Evolutionary conservation across 1,139 yeast species (phyloP).

Genomic region (Blastobotrys aristatus): DNA sequence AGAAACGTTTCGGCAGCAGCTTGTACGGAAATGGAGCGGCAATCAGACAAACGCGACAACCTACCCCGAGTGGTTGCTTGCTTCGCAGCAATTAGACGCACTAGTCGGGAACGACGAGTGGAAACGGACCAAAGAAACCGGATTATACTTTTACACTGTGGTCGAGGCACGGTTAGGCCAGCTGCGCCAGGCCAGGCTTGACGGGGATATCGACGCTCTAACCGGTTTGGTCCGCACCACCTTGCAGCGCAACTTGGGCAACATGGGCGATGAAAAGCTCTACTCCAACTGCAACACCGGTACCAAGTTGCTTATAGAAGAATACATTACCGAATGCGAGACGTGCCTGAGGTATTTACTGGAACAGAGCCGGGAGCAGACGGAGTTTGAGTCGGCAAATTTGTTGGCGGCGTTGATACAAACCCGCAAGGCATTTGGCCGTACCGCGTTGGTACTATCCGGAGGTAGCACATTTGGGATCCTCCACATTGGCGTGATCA

Average conservation of each 20-base stretch:
- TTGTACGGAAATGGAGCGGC: not conserved
- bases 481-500: slow-evolving; percentile 86
- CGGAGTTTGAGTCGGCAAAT: slow-evolving; percentile 54
- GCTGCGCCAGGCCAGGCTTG: slow-evolving; percentile 53
- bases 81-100: slow-evolving; percentile 59
- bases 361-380: slow-evolving; percentile 30
- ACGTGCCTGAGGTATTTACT: slow-evolving; percentile 49
- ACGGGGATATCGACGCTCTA: slow-evolving; percentile 54
- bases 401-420: slow-evolving; percentile 76
- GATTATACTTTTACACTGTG: slow-evolving; percentile 65
- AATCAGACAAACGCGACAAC: slow-evolving; percentile 40
- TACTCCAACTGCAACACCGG: slow-evolving; percentile 81
- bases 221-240: slow-evolving; percentile 75
- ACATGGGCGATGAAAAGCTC: slow-evolving; percentile 76
- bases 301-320: slow-evolving; percentile 77
- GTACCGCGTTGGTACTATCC: slow-evolving; percentile 85
- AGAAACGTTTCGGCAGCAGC: not conserved
- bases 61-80: slow-evolving; percentile 65
- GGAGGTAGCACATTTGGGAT: slow-evolving; percentile 97
- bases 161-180: slow-evolving; percentile 52
- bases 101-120: slow-evolving; percentile 61
- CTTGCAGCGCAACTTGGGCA: slow-evolving; percentile 81
- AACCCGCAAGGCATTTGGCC: slow-evolving; percentile 85
- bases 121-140: slow-evolving; percentile 60
- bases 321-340: slow-evolving; percentile 75